Evolutionary conservation across 2,329 filamentous ascomycete genomes (phyloP), one percentile per base, ranked within the genome.

Genomic region (Fonsecaea pedrosoi): DNA sequence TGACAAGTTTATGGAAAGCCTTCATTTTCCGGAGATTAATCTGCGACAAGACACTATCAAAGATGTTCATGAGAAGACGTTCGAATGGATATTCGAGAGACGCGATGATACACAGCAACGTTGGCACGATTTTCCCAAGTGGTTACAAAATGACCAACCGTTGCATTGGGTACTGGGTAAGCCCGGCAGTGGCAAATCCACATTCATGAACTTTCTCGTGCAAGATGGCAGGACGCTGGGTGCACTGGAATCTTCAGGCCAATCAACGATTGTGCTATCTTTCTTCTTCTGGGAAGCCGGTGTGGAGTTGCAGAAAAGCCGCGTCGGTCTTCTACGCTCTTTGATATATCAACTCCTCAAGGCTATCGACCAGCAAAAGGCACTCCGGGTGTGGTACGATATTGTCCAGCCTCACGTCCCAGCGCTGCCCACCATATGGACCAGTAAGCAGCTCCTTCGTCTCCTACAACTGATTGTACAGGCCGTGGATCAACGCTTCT

Each of bases 121-220:
- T 12, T 62, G 60, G 60, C 32, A 34, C 18, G 25, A n/a, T 35
- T 62, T 62, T 38, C 13, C 32, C 8, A 25, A 57, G 3, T 62
- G 60, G 60, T 4, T 34, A 5, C 35, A 13, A 2, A 45, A 48
- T 8, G 50, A 56, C 18, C 12, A 32, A 9, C 59, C 21, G 21
- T 7, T 56, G 2, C 57, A 62, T 13, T 62, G 53, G 50, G 38
- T 64, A 9, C n/a, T 40, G 1, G 61, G 61, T 4, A 64, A 64
- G 30, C 54, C 54, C 1, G 61, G 61, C 32, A 53, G 38, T 10
- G 61, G 61, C 21, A 64, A 64, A 45, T 64, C 61, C 15, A 64
- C 61, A 9, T 54, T 58, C 54, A 64, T 64, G 54, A 64, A 64
- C n/a, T 64, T 64, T 40, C 30, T 64, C n/a, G 60, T 56, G 12